Conservation (phyloP, 116 monocot genomes). For the Cymodocea nodosa region DNA sequence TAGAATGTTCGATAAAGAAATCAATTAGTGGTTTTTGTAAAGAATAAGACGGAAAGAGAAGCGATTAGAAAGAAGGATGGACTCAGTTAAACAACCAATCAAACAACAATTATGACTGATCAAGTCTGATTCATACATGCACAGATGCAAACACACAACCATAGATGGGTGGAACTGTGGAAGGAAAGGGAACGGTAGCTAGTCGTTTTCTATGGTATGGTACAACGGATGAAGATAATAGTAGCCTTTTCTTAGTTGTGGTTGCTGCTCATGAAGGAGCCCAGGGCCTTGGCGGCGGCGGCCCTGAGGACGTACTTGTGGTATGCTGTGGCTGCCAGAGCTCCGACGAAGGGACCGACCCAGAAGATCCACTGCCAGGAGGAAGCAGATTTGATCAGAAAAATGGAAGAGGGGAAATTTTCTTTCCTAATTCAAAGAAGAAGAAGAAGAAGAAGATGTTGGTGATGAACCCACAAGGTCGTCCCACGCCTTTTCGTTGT, state of each 20-base stretch:
- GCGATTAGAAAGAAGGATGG: too few relatives aligned
- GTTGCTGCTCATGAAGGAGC: constrained; percentile 26
- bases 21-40: too few relatives aligned
- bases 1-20: too few relatives aligned
- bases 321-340: constrained; percentile 19
- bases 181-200: too few relatives aligned
- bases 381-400: background rate
- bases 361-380: constrained; percentile 27
- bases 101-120: too few relatives aligned
- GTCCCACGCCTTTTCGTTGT: constrained; percentile 35
- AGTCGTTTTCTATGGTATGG: too few relatives aligned
- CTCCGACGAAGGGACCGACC: constrained; percentile 26
- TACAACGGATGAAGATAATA: too few relatives aligned
- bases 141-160: too few relatives aligned
- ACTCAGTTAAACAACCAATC: too few relatives aligned
- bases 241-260: constrained; percentile 7
- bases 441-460: background rate
- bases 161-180: too few relatives aligned
- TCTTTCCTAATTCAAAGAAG: background rate
- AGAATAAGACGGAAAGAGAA: too few relatives aligned
- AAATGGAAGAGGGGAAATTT: background rate
- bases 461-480: constrained; percentile 16
- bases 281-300: constrained; percentile 20
- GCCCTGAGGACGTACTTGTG: constrained; percentile 26
- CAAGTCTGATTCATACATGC: too few relatives aligned